Base-by-base conservation (phyloP, 2,329 filamentous ascomycete genomes). In the Huntiella omanensis region DNA sequence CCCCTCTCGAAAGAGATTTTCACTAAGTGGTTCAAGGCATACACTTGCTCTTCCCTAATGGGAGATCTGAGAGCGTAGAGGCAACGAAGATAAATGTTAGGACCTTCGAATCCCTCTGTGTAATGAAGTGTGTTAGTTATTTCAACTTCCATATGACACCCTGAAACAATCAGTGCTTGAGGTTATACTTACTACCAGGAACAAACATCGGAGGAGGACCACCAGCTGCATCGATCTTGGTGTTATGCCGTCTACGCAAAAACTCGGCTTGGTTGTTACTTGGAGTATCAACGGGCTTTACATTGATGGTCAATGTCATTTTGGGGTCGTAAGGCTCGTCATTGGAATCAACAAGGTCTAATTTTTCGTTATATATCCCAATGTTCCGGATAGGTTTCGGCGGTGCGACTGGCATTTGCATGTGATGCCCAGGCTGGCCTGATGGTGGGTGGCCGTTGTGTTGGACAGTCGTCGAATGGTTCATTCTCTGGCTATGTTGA, bases 1-100 rank as follows among this genome's bases (percentile, higher is more conserved):
- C 88, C 88, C 38, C 87, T 75, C 60, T 96, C 87, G 57, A 80
- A 91, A 0, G 87, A 95, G 22, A 96, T 95, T 59, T 94, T 93
- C 50, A 96, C 86, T 3, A 96, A 65, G 55, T 96, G 88, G 55
- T 93, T 85, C 8, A 96, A 67, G 0, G 86, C 88, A 62, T 92
- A 96, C n/a, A 84, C 78, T 55, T 95, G 82, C 58, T 98, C 88
- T 10, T 78, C 72, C 3, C 73, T 72, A 19, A 93, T 75, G 2
- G 76, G 75, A 11, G 85, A 94, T 51, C 83, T 81, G 19, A 98
- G 65, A 4, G 87, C 80, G 54, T 87, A 78, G 34, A 93, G 71
- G 52, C 85, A 92, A 38, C 87, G 79, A 42, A 88, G 80, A 57
- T 95, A 96, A 52, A 95, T 94, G 57, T 92, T 91, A 2, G 83